Base-by-base conservation (phyloP, 768 basidiomycete species). In the Mrakia frigida region DNA sequence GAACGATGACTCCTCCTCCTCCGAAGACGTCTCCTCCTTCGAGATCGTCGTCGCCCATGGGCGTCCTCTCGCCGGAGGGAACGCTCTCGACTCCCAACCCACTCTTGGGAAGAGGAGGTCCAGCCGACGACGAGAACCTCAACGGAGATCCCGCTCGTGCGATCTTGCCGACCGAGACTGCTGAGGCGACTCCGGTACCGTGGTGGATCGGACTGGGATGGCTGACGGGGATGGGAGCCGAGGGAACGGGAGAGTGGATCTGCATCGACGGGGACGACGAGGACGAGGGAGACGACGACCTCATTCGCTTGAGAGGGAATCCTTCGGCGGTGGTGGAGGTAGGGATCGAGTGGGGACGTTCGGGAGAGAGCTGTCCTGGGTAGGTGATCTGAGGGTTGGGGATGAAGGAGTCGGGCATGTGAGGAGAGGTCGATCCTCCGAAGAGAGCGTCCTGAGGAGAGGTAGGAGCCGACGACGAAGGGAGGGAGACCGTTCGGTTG, bases 121-220 rank as follows among this genome's bases (percentile, higher is more conserved):
- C 46, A 9, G 37, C 46, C 11, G 73, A 65, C 31, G 74, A 75
- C 41, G 74, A 75, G 67, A 75, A 75, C 37, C 74, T 52, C 16
- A 75, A 41, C 23, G 74, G 74, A 37, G 68, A 70, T 6, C 67
- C 68, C 1, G 69, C 65, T 21, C 74, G 68, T 6, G 74, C 67
- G 39, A 75, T 75, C 52, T 68, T 75, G 13, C 59, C 52, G n/a
- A 68, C 74, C 7, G 70, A 68, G 25, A 21, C 14, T 25, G 65
- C 37, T 37, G 65, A 68, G 6, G 63, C 13, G 65, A 68, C 65
- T 35, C 35, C 74, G 28, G 67, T 60, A 28, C 50, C 59, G 59
- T 75, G 74, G 43, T 70, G 68, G 50, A 75, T 39, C 4, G 67
- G 69, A 14, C 67, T 59, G n/a, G 74, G 67, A 28, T 67, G 67